phyloP scores from a whole-genome alignment of 2,329 filamentous ascomycete species.

The Annulohypoxylon truncatum region DNA sequence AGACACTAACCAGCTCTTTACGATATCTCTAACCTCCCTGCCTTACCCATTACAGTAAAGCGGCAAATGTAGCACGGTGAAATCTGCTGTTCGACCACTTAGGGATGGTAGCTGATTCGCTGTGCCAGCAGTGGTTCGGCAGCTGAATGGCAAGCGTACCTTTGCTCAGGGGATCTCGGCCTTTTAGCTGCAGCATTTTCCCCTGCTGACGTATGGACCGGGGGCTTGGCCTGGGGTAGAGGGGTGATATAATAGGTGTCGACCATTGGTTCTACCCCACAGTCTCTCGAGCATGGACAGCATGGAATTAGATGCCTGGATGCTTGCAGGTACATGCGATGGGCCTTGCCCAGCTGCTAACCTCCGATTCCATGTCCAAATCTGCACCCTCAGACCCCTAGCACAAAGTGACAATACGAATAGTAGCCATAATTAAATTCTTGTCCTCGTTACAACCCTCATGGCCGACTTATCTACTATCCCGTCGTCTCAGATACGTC shows the following conservation, averaged over 20 bases:
- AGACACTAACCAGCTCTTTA: constrained; percentile 26
- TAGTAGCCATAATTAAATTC: constrained; percentile 1
- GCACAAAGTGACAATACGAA: not conserved
- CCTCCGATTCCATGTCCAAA: constrained; percentile 13
- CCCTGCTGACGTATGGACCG: constrained; percentile 7
- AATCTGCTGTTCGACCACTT: not conserved
- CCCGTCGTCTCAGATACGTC: constrained; percentile 1
- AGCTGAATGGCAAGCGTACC: not conserved
- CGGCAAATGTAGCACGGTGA: not conserved
- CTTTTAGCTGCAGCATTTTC: constrained; percentile 8
- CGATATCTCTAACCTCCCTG: not conserved
- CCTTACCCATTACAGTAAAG: not conserved
- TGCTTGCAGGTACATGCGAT: constrained; percentile 6
- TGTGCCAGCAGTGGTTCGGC: not conserved
- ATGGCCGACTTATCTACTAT: constrained; percentile 4
- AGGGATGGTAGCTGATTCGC: constrained; percentile 6
- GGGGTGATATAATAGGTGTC: not conserved
- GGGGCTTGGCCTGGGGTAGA: not conserved
- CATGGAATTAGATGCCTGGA: not conserved
- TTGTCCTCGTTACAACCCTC: not conserved
- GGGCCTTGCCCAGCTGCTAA: constrained; percentile 1
- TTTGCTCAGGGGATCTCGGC: not conserved
- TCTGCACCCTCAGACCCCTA: not conserved
- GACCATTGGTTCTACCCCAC: constrained; percentile 22
- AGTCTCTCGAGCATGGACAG: constrained; percentile 13